Percentiles rank a stretch among this genome's conserved stretches.
These are phyloP conservation scores for Kazachstania sp. DNA, from an alignment of 1,139 yeast species.

Conservation along the genomic window DNA sequence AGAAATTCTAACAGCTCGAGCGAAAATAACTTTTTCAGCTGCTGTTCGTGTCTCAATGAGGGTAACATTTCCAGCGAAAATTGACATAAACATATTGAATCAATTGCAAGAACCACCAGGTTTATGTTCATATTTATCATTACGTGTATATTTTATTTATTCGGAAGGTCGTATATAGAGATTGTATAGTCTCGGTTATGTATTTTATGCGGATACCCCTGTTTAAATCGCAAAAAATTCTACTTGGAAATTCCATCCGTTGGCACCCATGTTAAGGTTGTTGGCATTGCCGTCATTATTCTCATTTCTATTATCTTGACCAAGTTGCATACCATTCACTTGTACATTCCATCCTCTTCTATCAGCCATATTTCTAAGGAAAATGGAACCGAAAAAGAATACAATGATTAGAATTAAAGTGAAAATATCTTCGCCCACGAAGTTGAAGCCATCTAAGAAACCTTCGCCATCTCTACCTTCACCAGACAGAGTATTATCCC, in stretches of 20 bases:
- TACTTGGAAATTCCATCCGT: conserved; percentile 20
- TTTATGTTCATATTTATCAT: no score
- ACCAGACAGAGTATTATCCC: not conserved
- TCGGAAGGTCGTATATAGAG: no score
- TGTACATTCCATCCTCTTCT: conserved; percentile 26
- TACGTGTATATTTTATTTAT: no score
- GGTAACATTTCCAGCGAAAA: no score
- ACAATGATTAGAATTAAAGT: conserved; percentile 16
- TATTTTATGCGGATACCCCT: not conserved
- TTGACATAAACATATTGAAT: no score
- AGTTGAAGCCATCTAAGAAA: conserved; percentile 6
- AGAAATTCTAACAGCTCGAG: no score
- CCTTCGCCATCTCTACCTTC: conserved; percentile 4
- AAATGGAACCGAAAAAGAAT: conserved; percentile 15
- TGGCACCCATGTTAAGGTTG: conserved; percentile 3
- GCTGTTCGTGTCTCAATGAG: no score
- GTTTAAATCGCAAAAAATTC: conserved; percentile 32
- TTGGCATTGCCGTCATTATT: conserved; percentile 4
- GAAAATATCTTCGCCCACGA: conserved; percentile 15
- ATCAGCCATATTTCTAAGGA: conserved; percentile 18
- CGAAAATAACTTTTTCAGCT: no score
- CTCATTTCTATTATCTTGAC: not conserved
- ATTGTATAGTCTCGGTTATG: not conserved
- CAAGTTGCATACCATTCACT: conserved; percentile 19
- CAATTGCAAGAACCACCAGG: no score